These are phyloP conservation scores for Sarocladium kiliense DNA, from an alignment of 2,329 filamentous ascomycete genomes.

Conservation along the genomic window DNA sequence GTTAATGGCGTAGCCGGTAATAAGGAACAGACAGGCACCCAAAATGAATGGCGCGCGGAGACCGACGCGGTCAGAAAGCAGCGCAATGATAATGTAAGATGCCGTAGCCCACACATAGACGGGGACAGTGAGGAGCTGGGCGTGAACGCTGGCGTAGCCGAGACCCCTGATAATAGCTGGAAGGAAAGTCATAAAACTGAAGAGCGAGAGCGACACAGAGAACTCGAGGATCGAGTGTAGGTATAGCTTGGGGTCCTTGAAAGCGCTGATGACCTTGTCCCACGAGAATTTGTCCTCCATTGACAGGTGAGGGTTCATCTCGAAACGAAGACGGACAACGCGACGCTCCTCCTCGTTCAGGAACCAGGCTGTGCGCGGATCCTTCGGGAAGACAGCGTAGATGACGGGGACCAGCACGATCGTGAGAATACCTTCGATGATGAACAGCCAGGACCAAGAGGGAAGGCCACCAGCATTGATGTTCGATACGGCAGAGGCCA, in stretches of 20 bases:
- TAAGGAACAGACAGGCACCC: conserved; percentile 19
- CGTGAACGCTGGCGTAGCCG: conserved; percentile 27
- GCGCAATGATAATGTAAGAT: conserved; percentile 20
- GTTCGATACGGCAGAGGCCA: conserved; percentile 33
- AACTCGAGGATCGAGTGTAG: conserved; percentile 35
- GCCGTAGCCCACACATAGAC: conserved; percentile 19
- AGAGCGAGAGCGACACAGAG: conserved; percentile 41
- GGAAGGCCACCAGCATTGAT: conserved; percentile 25
- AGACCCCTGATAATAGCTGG: conserved; percentile 46
- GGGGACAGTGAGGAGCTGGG: conserved; percentile 28
- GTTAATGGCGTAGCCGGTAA: conserved; percentile 21
- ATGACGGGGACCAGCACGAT: conserved; percentile 27
- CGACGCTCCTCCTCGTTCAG: conserved; percentile 12
- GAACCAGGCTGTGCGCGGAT: conserved; percentile 19
- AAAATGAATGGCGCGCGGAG: conserved; percentile 19
- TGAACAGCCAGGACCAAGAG: conserved; percentile 35
- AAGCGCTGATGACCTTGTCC: conserved; percentile 9
- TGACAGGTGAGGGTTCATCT: conserved; percentile 11
- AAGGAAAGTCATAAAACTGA: conserved; percentile 50
- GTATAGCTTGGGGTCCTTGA: conserved; percentile 9
- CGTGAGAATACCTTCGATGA: conserved; percentile 34
- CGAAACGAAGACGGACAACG: conserved; percentile 11
- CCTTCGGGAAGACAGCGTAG: conserved; percentile 21
- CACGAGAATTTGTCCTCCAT: conserved; percentile 11
- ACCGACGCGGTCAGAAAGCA: conserved; percentile 19